Evolutionary conservation across 2,329 filamentous ascomycete genomes (phyloP).

Genomic region (Paecilomyces sp.): DNA sequence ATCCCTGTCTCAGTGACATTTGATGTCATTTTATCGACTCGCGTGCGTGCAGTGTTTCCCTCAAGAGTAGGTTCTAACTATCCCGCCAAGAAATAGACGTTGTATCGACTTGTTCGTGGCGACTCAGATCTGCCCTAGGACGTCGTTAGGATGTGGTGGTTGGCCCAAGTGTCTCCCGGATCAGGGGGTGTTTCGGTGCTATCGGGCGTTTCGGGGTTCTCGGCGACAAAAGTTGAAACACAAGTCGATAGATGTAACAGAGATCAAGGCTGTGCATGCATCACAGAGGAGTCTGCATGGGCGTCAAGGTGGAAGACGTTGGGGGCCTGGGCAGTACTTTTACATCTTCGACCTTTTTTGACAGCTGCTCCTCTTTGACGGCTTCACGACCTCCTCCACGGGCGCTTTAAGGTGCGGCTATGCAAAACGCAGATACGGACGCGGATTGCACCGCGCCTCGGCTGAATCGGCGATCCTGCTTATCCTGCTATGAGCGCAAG

Average conservation of each 20-base stretch:
- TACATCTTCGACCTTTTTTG: not conserved
- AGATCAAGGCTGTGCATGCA: not conserved
- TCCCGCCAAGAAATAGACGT: too few relatives aligned
- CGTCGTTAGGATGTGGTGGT: not conserved
- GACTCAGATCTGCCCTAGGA: not conserved
- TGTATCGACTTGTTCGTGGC: too few relatives aligned
- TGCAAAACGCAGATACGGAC: not conserved
- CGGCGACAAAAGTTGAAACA: not conserved
- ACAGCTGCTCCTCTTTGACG: not conserved
- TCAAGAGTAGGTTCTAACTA: too few relatives aligned
- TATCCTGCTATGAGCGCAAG: not conserved
- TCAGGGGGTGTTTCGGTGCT: not conserved
- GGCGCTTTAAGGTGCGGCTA: not conserved
- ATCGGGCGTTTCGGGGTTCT: not conserved
- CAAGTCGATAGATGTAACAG: not conserved
- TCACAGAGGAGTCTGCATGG: not conserved
- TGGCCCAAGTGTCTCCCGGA: not conserved
- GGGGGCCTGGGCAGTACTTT: not conserved
- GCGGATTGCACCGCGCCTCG: not conserved
- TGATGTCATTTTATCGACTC: too few relatives aligned
- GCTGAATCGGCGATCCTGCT: not conserved
- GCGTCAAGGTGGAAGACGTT: not conserved
- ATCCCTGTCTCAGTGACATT: too few relatives aligned
- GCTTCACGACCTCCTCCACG: not conserved
- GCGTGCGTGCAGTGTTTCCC: too few relatives aligned